Conservation (phyloP, 805 yeast species). For the Myxozyma monticola region DNA sequence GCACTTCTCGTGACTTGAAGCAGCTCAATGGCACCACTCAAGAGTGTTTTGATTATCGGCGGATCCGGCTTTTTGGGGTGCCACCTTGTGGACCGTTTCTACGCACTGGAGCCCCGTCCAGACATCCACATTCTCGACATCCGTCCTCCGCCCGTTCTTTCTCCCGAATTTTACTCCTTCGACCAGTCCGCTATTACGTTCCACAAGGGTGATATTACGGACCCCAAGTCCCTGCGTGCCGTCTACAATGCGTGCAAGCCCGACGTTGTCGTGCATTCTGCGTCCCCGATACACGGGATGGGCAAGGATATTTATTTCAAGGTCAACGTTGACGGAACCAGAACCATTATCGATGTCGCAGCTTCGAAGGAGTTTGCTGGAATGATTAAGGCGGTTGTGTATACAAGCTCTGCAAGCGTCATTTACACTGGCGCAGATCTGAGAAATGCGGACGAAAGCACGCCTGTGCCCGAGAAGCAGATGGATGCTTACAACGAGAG, state of each 20-base stretch:
- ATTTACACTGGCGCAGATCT: conserved; percentile 93
- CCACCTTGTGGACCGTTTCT: conserved; percentile 84
- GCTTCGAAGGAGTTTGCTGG: conserved; percentile 16
- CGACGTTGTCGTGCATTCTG: conserved; percentile 85
- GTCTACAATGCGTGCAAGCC: conserved; percentile 65
- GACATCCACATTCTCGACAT: conserved; percentile 85
- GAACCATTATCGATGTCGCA: conserved; percentile 56
- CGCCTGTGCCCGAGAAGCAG: conserved; percentile 88
- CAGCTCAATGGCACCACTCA: too few relatives aligned
- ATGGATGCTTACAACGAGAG: conserved; percentile 98
- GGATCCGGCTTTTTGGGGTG: conserved; percentile 95
- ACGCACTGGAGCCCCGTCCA: conserved; percentile 62
- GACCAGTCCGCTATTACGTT: conserved; percentile 53
- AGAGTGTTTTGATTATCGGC: conserved; percentile 78
- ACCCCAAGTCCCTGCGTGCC: conserved; percentile 54
- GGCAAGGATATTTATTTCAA: conserved; percentile 78
- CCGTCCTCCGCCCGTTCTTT: conserved; percentile 71
- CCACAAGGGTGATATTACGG: conserved; percentile 81
- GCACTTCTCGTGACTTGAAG: too few relatives aligned
- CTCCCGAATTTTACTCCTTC: conserved; percentile 70
- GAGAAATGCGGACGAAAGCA: conserved; percentile 86
- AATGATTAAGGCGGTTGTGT: conserved; percentile 67
- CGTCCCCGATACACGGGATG: conserved; percentile 93
- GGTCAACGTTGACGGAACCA: conserved; percentile 90
- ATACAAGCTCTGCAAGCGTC: conserved; percentile 97